Evolutionary conservation across 2,329 filamentous ascomycete genomes (phyloP).

Genomic region (Botrytis fabae): DNA sequence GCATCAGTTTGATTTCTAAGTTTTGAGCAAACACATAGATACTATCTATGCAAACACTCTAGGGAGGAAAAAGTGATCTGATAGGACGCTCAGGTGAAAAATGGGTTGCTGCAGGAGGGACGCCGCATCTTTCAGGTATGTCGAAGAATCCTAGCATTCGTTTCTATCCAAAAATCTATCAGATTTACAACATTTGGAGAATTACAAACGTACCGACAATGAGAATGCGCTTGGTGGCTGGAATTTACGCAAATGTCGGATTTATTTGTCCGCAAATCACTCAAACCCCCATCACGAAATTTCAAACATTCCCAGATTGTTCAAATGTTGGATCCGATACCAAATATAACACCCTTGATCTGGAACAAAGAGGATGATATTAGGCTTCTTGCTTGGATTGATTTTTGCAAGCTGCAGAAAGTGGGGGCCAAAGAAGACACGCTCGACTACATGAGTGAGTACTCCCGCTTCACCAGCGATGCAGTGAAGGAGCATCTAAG

Average conservation of each 20-base stretch:
- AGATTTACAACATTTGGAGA: not conserved
- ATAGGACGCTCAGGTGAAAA: not conserved
- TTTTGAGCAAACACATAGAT: not conserved
- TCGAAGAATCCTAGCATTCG: not conserved
- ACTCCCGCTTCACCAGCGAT: not conserved
- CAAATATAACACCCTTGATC: not conserved
- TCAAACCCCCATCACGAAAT: not conserved
- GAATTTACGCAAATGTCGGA: not conserved
- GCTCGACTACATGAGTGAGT: not conserved
- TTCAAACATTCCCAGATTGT: not conserved
- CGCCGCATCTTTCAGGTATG: not conserved
- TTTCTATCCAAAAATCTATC: constrained; percentile 11
- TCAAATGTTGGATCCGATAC: not conserved
- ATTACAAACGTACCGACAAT: not conserved
- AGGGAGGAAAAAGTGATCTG: not conserved
- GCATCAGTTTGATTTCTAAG: not conserved
- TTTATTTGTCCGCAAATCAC: not conserved
- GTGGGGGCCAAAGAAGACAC: not conserved
- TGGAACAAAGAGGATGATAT: constrained; percentile 1
- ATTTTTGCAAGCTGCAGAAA: constrained; percentile 14
- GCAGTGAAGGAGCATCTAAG: not conserved
- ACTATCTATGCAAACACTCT: not conserved
- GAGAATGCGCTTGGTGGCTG: not conserved
- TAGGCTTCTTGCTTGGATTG: constrained; percentile 23
- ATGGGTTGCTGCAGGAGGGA: constrained; percentile 7